phyloP scores from a whole-genome alignment of 805 yeast genomes.

The Kazachstania viticola region DNA sequence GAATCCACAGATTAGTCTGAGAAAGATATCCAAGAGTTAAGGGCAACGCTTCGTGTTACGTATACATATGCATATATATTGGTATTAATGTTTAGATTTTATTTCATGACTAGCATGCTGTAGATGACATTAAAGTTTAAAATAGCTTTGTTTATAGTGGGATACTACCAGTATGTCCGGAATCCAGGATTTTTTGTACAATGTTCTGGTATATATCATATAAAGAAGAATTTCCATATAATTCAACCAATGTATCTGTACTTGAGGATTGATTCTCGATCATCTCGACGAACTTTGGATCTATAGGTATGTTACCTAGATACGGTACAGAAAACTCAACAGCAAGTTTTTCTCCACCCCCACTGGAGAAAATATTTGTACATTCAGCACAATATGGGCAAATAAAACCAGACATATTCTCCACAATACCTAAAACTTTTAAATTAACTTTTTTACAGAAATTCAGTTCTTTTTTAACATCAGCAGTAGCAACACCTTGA shows the following conservation, averaged over 20 bases:
- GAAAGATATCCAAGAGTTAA: too few species aligned
- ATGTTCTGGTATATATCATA: constrained; percentile 36
- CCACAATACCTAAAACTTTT: constrained; percentile 73
- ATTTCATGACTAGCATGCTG: too few species aligned
- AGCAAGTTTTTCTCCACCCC: constrained; percentile 80
- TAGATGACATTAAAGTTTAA: too few species aligned
- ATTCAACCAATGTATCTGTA: constrained; percentile 24
- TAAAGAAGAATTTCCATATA: constrained; percentile 27
- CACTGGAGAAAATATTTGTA: constrained; percentile 83
- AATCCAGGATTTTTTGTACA: constrained; percentile 28
- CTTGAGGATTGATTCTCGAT: constrained; percentile 46
- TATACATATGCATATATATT: too few species aligned
- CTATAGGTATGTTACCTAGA: constrained; percentile 85
- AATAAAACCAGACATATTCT: constrained; percentile 93
- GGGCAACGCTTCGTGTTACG: too few species aligned
- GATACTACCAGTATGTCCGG: too few species aligned
- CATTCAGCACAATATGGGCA: constrained; percentile 92
- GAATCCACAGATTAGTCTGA: too few species aligned
- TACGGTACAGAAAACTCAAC: constrained; percentile 48
- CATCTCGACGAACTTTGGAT: constrained; percentile 79
- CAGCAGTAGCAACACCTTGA: constrained; percentile 85
- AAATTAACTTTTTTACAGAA: constrained; percentile 83
- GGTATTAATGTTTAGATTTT: too few species aligned
- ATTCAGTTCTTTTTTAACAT: constrained; percentile 86
- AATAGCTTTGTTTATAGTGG: too few species aligned